Conservation (phyloP, 2,329 filamentous ascomycete genomes). For the Cryphonectria carpinicola region DNA sequence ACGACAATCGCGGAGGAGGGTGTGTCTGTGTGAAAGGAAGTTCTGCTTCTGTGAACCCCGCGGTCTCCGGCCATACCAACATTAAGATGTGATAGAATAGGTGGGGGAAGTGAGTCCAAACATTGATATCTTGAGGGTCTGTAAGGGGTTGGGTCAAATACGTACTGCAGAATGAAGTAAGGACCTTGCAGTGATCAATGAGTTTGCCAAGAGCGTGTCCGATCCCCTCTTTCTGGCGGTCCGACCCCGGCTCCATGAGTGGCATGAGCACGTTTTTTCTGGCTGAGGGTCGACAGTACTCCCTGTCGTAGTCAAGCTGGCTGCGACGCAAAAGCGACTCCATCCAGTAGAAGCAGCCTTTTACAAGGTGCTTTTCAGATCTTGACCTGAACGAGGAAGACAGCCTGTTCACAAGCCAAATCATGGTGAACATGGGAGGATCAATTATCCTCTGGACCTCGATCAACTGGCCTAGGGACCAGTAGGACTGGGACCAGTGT, state of each 20-base stretch:
- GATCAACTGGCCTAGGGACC: background rate
- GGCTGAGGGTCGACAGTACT: no score
- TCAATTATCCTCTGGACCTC: background rate
- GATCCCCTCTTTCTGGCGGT: background rate
- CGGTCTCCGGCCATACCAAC: background rate
- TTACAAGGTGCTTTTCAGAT: no score
- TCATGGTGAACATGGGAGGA: background rate
- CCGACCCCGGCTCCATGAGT: background rate
- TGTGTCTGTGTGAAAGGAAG: background rate
- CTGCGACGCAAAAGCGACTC: background rate
- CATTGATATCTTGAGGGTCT: background rate
- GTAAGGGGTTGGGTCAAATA: background rate
- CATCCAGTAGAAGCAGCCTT: background rate
- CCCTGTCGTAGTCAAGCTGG: background rate
- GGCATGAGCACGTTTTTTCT: background rate
- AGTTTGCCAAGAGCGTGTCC: background rate
- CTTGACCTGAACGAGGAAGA: background rate
- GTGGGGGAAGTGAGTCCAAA: background rate
- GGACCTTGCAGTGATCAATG: background rate
- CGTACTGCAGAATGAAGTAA: background rate
- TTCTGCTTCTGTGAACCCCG: background rate
- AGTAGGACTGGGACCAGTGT: background rate
- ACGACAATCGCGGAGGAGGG: background rate
- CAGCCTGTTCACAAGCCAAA: background rate
- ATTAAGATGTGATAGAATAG: background rate